Base-by-base conservation (phyloP, 176 grass and related monocot genomes). In the Typha latifolia region DNA sequence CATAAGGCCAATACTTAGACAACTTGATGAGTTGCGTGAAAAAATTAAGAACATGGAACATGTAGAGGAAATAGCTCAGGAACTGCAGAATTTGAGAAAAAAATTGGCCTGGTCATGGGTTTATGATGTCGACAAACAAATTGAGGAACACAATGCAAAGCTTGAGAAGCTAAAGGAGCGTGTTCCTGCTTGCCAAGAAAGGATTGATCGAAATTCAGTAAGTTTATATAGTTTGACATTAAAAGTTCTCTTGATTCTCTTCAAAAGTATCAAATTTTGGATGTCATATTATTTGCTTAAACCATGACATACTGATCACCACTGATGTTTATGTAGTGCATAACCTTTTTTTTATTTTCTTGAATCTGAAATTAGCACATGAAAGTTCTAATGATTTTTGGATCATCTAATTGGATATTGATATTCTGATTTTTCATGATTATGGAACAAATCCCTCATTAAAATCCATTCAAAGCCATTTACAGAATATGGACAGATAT, bases 31-130 rank as follows among this genome's bases (percentile, higher is more conserved):
- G 32, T 52, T 96, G n/a, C 77, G n/a, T 49, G 69, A 80, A 62
- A 96, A 96, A 75, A 96, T 96, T 70, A 91, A 89, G 75, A 78
- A 81, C 69, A 96, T 91, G 88, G 88, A 96, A 63, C 92, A 96
- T 69, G 84, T 91, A 71, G 92, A 91, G 62, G 82, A 91, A 78
- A 96, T 96, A 79, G 80, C 80, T 84, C 79, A 84, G 31, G 88
- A 96, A 67, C 73, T 96, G 62, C 80, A 84, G 22, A 64, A 76
- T 48, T 79, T 86, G 69, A 91, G 87, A 78, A 96, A 96, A 74
- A 91, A 84, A 67, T 77, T 96, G 72, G 85, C 92, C 50, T 96
- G 92, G 92, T 88, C 85, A 66, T 89, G 85, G 85, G 88, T 96
- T 61, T 86, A 89, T 91, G 85, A 91, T 63, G 92, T 89, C 12